Evolutionary conservation across 345 rosid species (phyloP).

Genomic region (Firmiana major): DNA sequence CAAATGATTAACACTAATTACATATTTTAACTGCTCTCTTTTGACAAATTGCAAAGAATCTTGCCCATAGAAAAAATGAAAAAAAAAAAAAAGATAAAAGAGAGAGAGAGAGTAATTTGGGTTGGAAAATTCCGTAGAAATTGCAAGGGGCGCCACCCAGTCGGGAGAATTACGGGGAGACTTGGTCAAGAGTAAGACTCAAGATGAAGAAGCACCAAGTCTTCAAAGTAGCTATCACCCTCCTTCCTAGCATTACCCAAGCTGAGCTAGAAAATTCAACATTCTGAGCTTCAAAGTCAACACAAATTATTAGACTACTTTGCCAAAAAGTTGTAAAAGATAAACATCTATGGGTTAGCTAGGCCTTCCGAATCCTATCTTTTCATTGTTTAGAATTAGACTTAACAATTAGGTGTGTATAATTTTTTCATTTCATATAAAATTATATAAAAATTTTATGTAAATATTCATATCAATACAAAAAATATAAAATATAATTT

Average conservation of each 20-base stretch:
- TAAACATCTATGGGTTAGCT: no score
- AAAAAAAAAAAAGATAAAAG: no score
- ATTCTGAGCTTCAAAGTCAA: constrained; percentile 26
- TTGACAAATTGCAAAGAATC: not conserved
- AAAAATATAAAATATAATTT: no score
- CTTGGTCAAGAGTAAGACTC: constrained; percentile 3
- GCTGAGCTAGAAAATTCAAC: not conserved
- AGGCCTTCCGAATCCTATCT: no score
- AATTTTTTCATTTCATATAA: no score
- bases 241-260: not conserved
- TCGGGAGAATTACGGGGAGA: not conserved
- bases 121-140: not conserved
- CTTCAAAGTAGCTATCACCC: not conserved
- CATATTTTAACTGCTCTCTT: not conserved
- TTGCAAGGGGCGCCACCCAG: not conserved
- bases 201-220: not conserved
- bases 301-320: not conserved
- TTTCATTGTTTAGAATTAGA: no score
- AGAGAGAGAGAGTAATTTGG: not conserved
- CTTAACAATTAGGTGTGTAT: no score
- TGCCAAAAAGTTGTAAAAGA: not conserved
- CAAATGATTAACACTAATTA: not conserved
- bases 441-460: no score
- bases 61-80: not conserved
- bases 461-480: no score